Conservation (phyloP, 225 moss, liverwort and hornwort genomes). For the Polytrichum formosum region DNA sequence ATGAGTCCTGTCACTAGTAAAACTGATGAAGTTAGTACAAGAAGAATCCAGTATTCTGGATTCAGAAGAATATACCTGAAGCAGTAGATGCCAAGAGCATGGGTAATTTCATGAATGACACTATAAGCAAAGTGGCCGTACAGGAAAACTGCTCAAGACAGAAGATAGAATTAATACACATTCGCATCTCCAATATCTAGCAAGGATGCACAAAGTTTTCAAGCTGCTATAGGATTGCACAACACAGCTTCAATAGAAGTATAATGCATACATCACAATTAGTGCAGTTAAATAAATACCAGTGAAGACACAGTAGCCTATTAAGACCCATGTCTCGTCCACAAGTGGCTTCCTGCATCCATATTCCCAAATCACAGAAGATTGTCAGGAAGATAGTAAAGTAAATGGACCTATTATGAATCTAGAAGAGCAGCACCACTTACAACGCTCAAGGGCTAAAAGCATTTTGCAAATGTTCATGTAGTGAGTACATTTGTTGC, state of each 20-base stretch:
- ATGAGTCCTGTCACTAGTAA: not conserved
- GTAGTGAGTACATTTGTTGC: too few relatives aligned
- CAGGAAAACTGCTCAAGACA: constrained; percentile 43
- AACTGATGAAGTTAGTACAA: not conserved
- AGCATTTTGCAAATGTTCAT: too few relatives aligned
- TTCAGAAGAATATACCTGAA: constrained; percentile 58
- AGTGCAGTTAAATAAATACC: constrained; percentile 44
- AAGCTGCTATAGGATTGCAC: too few relatives aligned
- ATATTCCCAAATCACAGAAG: not conserved
- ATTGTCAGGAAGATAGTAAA: too few relatives aligned
- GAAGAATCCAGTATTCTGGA: not conserved
- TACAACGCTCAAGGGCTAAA: too few relatives aligned
- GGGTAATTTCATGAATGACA: constrained; percentile 86
- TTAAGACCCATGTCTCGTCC: constrained; percentile 72
- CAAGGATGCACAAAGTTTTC: too few relatives aligned
- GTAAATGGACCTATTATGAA: too few relatives aligned
- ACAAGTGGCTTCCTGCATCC: constrained; percentile 75
- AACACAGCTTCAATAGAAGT: too few relatives aligned
- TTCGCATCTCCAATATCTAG: too few relatives aligned
- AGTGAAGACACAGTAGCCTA: constrained; percentile 64
- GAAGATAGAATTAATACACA: too few relatives aligned
- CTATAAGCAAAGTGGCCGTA: constrained; percentile 75
- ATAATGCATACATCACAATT: too few relatives aligned
- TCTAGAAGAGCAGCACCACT: too few relatives aligned
- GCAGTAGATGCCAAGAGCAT: constrained; percentile 86